phyloP scores from a whole-genome alignment of 1,284 basidiomycete genomes.

The Cryptococcus sp. region DNA sequence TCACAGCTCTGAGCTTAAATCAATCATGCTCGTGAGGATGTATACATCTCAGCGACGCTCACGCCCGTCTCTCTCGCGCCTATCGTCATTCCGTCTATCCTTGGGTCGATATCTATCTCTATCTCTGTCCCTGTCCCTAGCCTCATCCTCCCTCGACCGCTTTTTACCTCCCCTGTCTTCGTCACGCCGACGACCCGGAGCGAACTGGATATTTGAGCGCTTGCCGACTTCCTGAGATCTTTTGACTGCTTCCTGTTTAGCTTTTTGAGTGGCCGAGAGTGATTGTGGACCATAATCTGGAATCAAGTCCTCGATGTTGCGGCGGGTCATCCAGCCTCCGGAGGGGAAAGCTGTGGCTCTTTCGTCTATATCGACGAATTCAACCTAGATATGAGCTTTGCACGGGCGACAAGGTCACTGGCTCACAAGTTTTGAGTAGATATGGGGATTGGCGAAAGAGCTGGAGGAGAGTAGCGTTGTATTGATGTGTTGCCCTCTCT shows the following conservation, averaged over 20 bases:
- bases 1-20: too few relatives aligned
- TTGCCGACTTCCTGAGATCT: slow-evolving; percentile 54
- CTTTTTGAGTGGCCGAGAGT: slow-evolving; percentile 54
- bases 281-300: slow-evolving; percentile 27
- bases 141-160: neutral
- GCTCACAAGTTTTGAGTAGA: slow-evolving; percentile 72
- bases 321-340: slow-evolving; percentile 38
- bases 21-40: too few relatives aligned
- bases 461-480: slow-evolving; percentile 84
- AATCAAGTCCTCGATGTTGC: slow-evolving; percentile 21
- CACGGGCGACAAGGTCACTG: neutral
- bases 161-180: neutral
- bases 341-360: slow-evolving; percentile 71
- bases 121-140: neutral
- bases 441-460: slow-evolving; percentile 88
- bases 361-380: slow-evolving; percentile 86
- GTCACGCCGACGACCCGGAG: slow-evolving; percentile 12
- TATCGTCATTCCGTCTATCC: too few relatives aligned
- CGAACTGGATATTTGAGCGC: slow-evolving; percentile 60
- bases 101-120: too few relatives aligned
- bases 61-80: neutral
- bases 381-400: slow-evolving; percentile 54
- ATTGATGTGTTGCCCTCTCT: slow-evolving; percentile 83
- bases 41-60: neutral
- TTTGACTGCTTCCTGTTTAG: slow-evolving; percentile 57